A percentile compares a stretch with the other conserved stretches of the same genome.
phyloP scores from a whole-genome alignment of 108 stramenopile species.

The Nitzschia inconspicua region DNA sequence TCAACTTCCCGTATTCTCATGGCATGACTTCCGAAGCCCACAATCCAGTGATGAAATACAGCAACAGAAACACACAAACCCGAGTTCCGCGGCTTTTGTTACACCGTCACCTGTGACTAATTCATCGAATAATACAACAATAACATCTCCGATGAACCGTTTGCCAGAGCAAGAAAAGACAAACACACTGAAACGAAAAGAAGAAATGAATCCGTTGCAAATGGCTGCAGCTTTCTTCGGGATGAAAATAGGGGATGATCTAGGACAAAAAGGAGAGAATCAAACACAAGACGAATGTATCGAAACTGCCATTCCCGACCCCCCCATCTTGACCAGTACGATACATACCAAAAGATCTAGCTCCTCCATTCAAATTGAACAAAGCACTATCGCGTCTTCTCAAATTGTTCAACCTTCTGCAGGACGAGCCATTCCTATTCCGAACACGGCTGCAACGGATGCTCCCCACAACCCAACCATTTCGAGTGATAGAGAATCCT shows the following conservation, averaged over 20 bases:
- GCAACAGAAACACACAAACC: not conserved
- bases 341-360: not conserved
- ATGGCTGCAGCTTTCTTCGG: slow-evolving; percentile 8
- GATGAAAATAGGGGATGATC: not conserved
- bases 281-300: not conserved
- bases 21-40: not conserved
- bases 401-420: not conserved
- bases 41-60: not conserved
- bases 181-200: not conserved
- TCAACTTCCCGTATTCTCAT: not conserved
- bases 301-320: not conserved
- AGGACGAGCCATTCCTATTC: not conserved
- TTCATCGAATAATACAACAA: not conserved
- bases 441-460: no score
- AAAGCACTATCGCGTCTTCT: not conserved
- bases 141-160: not conserved
- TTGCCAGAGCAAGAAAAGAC: not conserved
- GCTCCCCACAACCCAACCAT: not conserved
- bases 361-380: not conserved
- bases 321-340: not conserved
- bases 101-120: not conserved
- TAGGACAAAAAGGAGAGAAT: not conserved
- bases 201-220: not conserved
- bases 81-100: not conserved
- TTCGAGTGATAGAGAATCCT: no score